Evolutionary conservation across 1,284 basidiomycete species (phyloP), one percentile per base, ranked within the genome.

Genomic region (Amylostereum areolatum): DNA sequence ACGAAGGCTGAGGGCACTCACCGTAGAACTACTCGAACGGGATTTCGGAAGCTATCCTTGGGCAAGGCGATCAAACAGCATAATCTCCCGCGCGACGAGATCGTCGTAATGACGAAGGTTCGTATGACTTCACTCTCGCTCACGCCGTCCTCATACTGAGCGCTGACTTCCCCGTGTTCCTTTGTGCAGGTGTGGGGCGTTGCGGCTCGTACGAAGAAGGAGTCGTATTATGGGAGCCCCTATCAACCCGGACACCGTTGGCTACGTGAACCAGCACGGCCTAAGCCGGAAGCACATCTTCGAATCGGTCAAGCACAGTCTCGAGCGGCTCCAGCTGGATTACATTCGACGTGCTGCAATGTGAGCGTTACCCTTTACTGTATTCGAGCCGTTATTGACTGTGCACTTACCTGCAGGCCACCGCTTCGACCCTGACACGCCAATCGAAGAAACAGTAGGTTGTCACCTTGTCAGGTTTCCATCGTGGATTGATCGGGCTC

Each of bases 261-360:
- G 65, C 25, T 59, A 65, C 33, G 57, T 67, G 30, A 70, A 70
- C 53, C 67, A 68, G 51, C 48, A 60, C 24, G 69, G 69, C 3
- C 56, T 66, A 12, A 43, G 48, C 32, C 29, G 33, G 28, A 47
- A 81, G 75, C 80, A 83, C 56, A 87, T 89, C 52, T 89, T 89
- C 54, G 81, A 83, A n/a, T 74, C 80, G 0, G 81, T 90, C 41
- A 80, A 87, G 57, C 71, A 71, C 43, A 84, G 81, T 47, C 63
- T 88, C 46, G 68, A 80, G 55, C 73, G 85, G 27, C 74, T 89
- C 28, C 78, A 82, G 52, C 65, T 87, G 7, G 83, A 89, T 45
- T 84, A 88, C 57, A 72, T n/a, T 89, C 55, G 86, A 88, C 55
- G 60, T 88, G 4, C 68, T 85, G 27, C 82, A 83, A 65, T 82